Conservation (phyloP, 192 early-diverging fungal species). For the Podila clonocystis region DNA sequence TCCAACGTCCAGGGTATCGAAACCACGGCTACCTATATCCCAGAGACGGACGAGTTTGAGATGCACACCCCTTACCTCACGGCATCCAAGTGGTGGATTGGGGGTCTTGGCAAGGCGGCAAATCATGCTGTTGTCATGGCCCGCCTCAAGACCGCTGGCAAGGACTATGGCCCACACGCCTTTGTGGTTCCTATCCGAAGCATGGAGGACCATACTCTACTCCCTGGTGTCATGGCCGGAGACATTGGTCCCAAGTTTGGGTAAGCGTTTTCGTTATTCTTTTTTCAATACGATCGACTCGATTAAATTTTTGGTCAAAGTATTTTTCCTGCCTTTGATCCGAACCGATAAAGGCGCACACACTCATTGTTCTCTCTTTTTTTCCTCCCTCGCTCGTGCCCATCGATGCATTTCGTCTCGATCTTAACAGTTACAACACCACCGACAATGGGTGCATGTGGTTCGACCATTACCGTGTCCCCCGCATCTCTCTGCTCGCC, state of each 20-base stretch:
- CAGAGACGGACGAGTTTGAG: constrained; percentile 88
- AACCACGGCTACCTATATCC: constrained; percentile 85
- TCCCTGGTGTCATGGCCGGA: constrained; percentile 82
- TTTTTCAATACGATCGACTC: constrained; percentile 66
- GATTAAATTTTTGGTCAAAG: constrained; percentile 65
- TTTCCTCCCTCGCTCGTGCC: not conserved
- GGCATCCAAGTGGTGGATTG: constrained; percentile 89
- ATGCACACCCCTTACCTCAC: constrained; percentile 82
- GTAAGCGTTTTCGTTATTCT: constrained; percentile 21
- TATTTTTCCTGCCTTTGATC: not conserved
- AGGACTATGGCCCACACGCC: constrained; percentile 79
- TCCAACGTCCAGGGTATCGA: constrained; percentile 89
- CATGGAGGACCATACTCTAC: constrained; percentile 72
- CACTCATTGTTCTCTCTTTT: not conserved
- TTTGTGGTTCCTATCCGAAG: constrained; percentile 86
- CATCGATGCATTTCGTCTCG: constrained; percentile 48
- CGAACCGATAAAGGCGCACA: not conserved
- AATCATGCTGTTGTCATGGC: constrained; percentile 91
- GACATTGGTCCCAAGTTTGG: constrained; percentile 92
- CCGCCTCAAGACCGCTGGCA: constrained; percentile 75
- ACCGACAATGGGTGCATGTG: constrained; percentile 90
- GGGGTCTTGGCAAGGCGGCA: constrained; percentile 79
- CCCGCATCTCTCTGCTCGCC: constrained; percentile 79
- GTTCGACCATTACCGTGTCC: constrained; percentile 84
- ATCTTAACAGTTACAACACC: constrained; percentile 63